These are phyloP conservation scores for Panaeolus papilionaceus DNA, from an alignment of 768 basidiomycete genomes.

Conservation along the genomic window DNA sequence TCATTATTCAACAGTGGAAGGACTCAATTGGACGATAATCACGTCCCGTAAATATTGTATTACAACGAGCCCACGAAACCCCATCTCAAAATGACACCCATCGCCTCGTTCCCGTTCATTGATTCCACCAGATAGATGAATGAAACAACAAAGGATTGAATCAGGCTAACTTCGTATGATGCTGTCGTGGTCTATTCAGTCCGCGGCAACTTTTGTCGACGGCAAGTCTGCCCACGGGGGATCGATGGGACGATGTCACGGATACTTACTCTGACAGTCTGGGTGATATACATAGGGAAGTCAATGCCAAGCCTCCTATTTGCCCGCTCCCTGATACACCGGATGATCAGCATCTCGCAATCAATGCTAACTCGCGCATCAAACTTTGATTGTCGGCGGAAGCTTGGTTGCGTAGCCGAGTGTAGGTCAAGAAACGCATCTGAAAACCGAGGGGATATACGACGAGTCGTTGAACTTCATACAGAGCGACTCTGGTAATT, in stretches of 20 bases:
- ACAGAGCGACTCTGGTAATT: not conserved
- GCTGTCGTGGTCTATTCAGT: not conserved
- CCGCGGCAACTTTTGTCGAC: conserved; percentile 4
- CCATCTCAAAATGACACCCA: not conserved
- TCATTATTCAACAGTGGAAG: not conserved
- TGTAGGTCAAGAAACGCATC: not conserved
- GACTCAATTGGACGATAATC: not conserved
- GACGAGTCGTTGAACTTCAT: not conserved
- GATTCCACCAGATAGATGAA: not conserved
- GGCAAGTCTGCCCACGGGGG: conserved; percentile 1
- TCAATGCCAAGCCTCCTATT: not conserved
- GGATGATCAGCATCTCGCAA: not conserved
- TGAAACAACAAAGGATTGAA: not conserved
- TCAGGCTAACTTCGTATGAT: not conserved
- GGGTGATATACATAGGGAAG: not conserved
- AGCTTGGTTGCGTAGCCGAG: not conserved
- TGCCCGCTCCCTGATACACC: not conserved
- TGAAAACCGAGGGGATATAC: not conserved
- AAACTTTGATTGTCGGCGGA: conserved; percentile 1
- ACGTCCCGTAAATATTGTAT: not conserved
- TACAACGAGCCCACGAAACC: not conserved
- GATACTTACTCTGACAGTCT: not conserved
- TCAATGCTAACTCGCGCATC: not conserved
- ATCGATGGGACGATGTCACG: not conserved
- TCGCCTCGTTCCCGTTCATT: not conserved